Base-by-base conservation (phyloP, 805 yeast species). In the Ogataea paraovalis region DNA sequence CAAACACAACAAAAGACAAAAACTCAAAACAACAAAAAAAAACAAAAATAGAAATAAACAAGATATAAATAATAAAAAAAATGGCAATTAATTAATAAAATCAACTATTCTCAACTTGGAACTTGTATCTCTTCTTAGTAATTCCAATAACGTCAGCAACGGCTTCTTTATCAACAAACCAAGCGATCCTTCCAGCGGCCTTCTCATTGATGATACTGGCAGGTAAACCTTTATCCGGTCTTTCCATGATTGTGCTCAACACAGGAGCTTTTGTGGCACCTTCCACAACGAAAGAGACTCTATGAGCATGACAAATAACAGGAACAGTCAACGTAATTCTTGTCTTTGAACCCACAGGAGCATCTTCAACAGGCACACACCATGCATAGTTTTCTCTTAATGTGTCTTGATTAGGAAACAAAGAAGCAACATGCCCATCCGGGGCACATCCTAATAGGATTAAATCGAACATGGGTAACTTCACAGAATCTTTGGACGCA, bases 121-220 rank as follows among this genome's bases (percentile, higher is more conserved):
- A 79, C 66, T 84, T 84, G 69, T 84, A 84, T 66, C 82, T 79
- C 68, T 82, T 83, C 70, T 83, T 83, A 18, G 86, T 82, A 43
- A 83, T 76, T 6, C 68, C 66, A 59, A 80, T 79, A 43, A 87
- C 87, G 61, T 89, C 96, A 41, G 81, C 78, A 58, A 88, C 79
- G 2, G 97, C 97, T 56, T 84, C 96, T 59, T 89, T 87, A 65
- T 92, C 99, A 32, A 92, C 97, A 72, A 92, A 92, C 99, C 99
- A 92, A 7, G 91, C 80, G 4, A 92, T 96, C 68, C 86, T 85
- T 14, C 97, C 97, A 1, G 96, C 96, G n/a, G 97, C 96, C 27
- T 87, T 87, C 68, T 90, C 97, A 63, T 91, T 91, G 46, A 92
- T 96, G 49, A 92, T 85, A 50, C 94, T 83, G 51, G 94, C 86